Evolutionary conservation across 495 filamentous ascomycete genomes (phyloP).

Genomic region (Tuber borchii): DNA sequence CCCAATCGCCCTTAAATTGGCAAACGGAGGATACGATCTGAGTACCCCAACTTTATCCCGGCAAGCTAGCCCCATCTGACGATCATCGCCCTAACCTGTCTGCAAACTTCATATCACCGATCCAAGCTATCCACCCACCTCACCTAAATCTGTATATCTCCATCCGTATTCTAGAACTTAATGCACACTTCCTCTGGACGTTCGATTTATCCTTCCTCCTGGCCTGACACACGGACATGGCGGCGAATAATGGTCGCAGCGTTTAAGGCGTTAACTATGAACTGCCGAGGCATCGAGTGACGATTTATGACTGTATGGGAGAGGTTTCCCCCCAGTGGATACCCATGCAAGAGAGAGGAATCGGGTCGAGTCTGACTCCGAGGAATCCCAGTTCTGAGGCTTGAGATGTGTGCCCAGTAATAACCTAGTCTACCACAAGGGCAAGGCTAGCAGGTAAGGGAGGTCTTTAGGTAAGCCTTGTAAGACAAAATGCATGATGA

Average conservation of each 20-base stretch:
- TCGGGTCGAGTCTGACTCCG: not conserved
- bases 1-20: not conserved
- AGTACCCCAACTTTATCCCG: not conserved
- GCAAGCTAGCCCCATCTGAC: not conserved
- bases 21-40: not conserved
- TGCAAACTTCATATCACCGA: not conserved
- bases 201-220: not conserved
- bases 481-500: not conserved
- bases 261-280: not conserved
- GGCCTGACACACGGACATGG: not conserved
- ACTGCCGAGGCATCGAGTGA: not conserved
- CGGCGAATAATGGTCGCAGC: not conserved
- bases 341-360: not conserved
- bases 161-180: not conserved
- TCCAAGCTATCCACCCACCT: not conserved
- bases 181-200: not conserved
- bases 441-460: not conserved
- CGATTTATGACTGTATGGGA: not conserved
- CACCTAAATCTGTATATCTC: not conserved
- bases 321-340: not conserved
- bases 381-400: not conserved
- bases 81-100: not conserved
- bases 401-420: not conserved
- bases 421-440: too few species aligned
- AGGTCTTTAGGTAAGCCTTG: not conserved